Percentiles rank a stretch among this genome's conserved stretches.
Evolutionary conservation across 2,329 filamentous ascomycete genomes (phyloP).

Genomic region (Stagonosporopsis tanaceti): DNA sequence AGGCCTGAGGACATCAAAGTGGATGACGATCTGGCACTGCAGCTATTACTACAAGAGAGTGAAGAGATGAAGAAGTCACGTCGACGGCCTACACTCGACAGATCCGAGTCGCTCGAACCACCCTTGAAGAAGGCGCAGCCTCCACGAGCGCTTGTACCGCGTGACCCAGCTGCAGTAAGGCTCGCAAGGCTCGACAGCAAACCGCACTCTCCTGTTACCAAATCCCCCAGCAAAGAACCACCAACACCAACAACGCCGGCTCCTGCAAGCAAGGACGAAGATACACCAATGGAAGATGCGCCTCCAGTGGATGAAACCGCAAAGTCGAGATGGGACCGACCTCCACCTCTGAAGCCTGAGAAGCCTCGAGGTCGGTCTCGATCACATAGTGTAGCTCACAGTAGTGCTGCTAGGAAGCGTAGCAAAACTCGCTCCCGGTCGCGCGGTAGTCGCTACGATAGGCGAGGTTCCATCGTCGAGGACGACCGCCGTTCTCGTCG

Average conservation of each 20-base stretch:
- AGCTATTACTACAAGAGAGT: conserved; percentile 47
- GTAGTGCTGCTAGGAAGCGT: conserved; percentile 36
- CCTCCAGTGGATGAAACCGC: conserved; percentile 26
- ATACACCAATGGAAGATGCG: conserved; percentile 40
- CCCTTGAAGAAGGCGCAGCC: conserved; percentile 48
- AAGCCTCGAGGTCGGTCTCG: conserved; percentile 40
- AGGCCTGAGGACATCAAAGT: conserved; percentile 49
- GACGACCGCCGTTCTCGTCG: conserved; percentile 36
- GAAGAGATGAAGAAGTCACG: conserved; percentile 49
- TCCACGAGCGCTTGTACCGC: conserved; percentile 46
- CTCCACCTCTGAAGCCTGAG: conserved; percentile 35
- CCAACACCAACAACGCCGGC: conserved; percentile 25
- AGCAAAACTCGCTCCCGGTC: conserved; percentile 44
- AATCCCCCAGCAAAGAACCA: conserved; percentile 38
- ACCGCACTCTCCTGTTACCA: conserved; percentile 32
- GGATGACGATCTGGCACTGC: conserved; percentile 48
- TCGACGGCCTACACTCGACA: conserved; percentile 46
- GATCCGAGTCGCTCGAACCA: conserved; percentile 51
- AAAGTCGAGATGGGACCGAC: conserved; percentile 38
- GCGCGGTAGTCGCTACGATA: conserved; percentile 42
- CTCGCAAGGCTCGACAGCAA: conserved; percentile 43
- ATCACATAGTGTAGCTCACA: conserved; percentile 45
- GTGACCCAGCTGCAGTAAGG: conserved; percentile 42
- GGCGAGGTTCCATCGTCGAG: conserved; percentile 34
- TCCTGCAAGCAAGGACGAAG: conserved; percentile 28